Percentiles rank a stretch among this genome's conserved stretches.
phyloP scores from a whole-genome alignment of 192 early-diverging fungal genomes.

The Umbelopsis ramanniana region DNA sequence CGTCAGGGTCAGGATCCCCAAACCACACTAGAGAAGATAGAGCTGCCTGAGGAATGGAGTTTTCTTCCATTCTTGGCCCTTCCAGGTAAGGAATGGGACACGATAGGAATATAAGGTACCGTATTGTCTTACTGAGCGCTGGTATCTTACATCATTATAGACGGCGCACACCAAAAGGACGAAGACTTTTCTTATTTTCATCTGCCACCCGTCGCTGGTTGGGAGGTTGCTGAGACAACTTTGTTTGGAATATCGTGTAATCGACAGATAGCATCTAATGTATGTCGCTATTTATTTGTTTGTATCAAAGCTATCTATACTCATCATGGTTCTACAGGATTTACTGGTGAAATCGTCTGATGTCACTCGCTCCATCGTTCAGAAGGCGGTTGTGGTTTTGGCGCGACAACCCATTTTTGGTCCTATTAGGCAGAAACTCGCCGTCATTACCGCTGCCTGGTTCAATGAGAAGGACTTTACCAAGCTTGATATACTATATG shows the following conservation, averaged over 20 bases:
- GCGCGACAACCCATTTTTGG: slow-evolving; percentile 74
- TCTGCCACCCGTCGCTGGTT: slow-evolving; percentile 71
- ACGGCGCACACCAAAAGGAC: slow-evolving; percentile 79
- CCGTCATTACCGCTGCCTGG: slow-evolving; percentile 78
- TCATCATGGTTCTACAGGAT: slow-evolving; percentile 48
- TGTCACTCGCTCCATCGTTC: slow-evolving; percentile 78
- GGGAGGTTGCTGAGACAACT: slow-evolving; percentile 62
- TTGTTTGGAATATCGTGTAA: slow-evolving; percentile 86
- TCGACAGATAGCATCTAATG: slow-evolving; percentile 74
- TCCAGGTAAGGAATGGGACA: slow-evolving; percentile 52
- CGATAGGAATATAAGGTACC: neutral
- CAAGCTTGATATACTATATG: slow-evolving; percentile 75
- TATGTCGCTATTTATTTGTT: slow-evolving; percentile 21
- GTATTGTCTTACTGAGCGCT: neutral
- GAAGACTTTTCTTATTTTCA: slow-evolving; percentile 88
- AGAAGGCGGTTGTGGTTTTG: slow-evolving; percentile 81
- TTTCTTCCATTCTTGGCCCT: slow-evolving; percentile 81
- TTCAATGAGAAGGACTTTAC: slow-evolving; percentile 82
- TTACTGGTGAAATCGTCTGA: slow-evolving; percentile 72
- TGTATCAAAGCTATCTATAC: too few relatives aligned
- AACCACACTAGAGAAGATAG: slow-evolving; percentile 42
- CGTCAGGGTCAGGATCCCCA: slow-evolving; percentile 22
- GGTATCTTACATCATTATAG: slow-evolving; percentile 25
- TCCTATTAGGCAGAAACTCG: slow-evolving; percentile 71
- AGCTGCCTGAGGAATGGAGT: slow-evolving; percentile 81